Conservation (phyloP, 495 filamentous ascomycete genomes). For the Xylaria palmicola region DNA sequence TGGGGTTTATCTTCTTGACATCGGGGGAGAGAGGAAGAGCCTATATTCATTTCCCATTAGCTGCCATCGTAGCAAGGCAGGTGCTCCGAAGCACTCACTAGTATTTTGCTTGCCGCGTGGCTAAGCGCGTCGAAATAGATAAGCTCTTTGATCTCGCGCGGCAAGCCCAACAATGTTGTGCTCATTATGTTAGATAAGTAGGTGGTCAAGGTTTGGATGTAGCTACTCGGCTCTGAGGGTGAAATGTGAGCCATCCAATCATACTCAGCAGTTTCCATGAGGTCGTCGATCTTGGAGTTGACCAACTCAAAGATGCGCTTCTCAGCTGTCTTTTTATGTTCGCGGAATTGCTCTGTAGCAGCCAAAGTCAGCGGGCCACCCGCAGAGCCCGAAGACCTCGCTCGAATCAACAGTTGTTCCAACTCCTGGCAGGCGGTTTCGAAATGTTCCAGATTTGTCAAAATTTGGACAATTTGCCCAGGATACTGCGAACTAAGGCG, state of each 20-base stretch:
- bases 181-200: slow-evolving; percentile 98
- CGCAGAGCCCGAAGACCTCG: slow-evolving; percentile 73
- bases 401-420: slow-evolving; percentile 76
- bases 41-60: slow-evolving; percentile 35
- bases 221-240: slow-evolving; percentile 74
- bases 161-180: slow-evolving; percentile 85
- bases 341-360: slow-evolving; percentile 81
- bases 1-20: slow-evolving; percentile 81
- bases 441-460: slow-evolving; percentile 97
- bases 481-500: slow-evolving; percentile 88
- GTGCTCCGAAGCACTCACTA: slow-evolving; percentile 50
- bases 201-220: slow-evolving; percentile 88
- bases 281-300: slow-evolving; percentile 97
- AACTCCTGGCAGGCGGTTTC: slow-evolving; percentile 87
- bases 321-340: slow-evolving; percentile 91
- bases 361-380: slow-evolving; percentile 70
- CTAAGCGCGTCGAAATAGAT: slow-evolving; percentile 96
- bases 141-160: slow-evolving; percentile 91
- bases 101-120: slow-evolving; percentile 83
- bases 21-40: slow-evolving; percentile 77
- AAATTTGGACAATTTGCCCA: slow-evolving; percentile 95
- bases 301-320: slow-evolving; percentile 98
- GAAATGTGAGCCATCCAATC: slow-evolving; percentile 77
- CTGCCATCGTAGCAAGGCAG: not conserved
- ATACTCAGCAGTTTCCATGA: slow-evolving; percentile 95